Percentiles rank a stretch among this genome's conserved stretches.
Conservation (phyloP, 75 land plant genomes). For the Sequoiadendron giganteum region DNA sequence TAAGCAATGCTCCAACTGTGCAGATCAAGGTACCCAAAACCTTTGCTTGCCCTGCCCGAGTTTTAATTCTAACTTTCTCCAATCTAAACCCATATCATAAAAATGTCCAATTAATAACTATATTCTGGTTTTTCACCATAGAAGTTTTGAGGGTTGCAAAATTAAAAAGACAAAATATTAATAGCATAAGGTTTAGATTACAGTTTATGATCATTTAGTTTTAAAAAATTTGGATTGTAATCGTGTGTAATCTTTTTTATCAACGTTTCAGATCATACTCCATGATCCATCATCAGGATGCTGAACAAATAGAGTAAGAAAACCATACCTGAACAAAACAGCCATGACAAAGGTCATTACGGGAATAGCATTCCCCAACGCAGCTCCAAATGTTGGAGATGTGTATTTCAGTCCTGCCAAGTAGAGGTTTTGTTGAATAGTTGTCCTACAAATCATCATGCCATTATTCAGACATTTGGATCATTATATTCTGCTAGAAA, state of each 20-base stretch:
- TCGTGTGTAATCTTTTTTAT: too few relatives aligned
- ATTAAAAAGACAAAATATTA: too few relatives aligned
- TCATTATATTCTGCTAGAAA: neutral
- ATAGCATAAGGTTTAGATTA: too few relatives aligned
- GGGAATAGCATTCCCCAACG: neutral
- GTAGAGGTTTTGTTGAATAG: neutral
- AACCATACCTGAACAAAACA: neutral
- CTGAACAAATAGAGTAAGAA: too few relatives aligned
- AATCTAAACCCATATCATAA: conserved; percentile 27
- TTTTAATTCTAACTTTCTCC: conserved; percentile 38
- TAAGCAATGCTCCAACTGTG: conserved; percentile 42
- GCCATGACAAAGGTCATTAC: conserved; percentile 2
- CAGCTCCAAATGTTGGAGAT: neutral
- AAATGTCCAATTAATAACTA: conserved; percentile 3
- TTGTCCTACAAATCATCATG: neutral
- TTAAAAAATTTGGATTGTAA: too few relatives aligned
- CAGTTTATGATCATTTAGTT: too few relatives aligned
- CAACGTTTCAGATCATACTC: too few relatives aligned
- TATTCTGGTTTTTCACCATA: neutral
- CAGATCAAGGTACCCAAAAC: conserved; percentile 42
- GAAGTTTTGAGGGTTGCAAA: too few relatives aligned
- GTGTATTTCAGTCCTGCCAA: neutral
- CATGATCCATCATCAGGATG: too few relatives aligned
- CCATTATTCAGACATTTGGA: neutral
- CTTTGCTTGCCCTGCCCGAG: conserved; percentile 45